Percentiles rank a stretch among this genome's conserved stretches.
phyloP scores from a whole-genome alignment of 2,329 filamentous ascomycete genomes.

The Elsinoe arachidis region DNA sequence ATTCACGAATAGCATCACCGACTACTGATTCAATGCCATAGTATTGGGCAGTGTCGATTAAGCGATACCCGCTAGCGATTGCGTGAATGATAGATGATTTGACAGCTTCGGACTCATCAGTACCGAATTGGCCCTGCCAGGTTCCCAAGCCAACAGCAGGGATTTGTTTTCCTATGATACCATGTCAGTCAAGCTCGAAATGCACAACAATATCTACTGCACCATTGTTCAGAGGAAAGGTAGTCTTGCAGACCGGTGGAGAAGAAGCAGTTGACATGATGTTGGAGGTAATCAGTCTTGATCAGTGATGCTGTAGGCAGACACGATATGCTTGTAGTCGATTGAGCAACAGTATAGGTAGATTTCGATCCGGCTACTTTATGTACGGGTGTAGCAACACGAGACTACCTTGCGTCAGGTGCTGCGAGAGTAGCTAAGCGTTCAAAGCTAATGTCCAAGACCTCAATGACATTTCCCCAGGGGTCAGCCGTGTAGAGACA shows the following conservation, averaged over 20 bases:
- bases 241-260: neutral
- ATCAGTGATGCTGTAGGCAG: neutral
- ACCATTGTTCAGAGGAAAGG: neutral
- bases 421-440: neutral
- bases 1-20: neutral
- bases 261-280: neutral
- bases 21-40: slow-evolving; percentile 11
- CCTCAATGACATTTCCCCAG: slow-evolving; percentile 26
- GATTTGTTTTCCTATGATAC: slow-evolving; percentile 7
- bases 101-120: neutral
- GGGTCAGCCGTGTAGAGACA: slow-evolving; percentile 24
- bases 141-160: slow-evolving; percentile 5
- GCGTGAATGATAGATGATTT: slow-evolving; percentile 1
- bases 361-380: neutral
- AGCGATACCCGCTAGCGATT: neutral
- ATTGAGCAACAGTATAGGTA: no score
- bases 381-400: neutral
- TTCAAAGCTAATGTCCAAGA: slow-evolving; percentile 21
- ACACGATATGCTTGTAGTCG: neutral
- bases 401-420: neutral
- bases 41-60: slow-evolving; percentile 8
- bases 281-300: neutral
- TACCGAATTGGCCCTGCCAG: slow-evolving; percentile 7
- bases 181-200: neutral
- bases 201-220: neutral